phyloP scores from a whole-genome alignment of 306 rosid species.

The Dalbergia cochinchinensis region DNA sequence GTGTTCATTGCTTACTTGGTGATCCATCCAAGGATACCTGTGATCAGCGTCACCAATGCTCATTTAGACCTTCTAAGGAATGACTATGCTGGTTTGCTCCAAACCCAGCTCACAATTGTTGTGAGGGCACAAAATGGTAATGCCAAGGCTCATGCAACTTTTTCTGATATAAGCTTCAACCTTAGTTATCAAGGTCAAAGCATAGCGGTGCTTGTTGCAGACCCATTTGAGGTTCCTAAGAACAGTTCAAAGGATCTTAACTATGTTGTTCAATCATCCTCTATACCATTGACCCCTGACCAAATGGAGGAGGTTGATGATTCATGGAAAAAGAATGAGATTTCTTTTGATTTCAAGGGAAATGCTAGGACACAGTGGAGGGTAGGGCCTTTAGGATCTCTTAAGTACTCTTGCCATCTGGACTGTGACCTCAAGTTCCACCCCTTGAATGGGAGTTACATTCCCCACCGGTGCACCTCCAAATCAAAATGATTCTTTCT shows the following conservation, averaged over 20 bases:
- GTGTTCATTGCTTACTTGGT: constrained; percentile 68
- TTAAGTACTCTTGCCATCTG: constrained; percentile 62
- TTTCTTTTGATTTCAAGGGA: constrained; percentile 68
- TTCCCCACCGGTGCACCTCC: constrained; percentile 64
- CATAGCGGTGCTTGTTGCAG: constrained; percentile 66
- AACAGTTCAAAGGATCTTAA: constrained; percentile 53
- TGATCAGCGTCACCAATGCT: constrained; percentile 59
- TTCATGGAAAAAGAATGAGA: constrained; percentile 62
- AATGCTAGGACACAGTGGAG: constrained; percentile 68
- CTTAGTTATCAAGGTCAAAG: constrained; percentile 58
- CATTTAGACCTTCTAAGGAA: constrained; percentile 58
- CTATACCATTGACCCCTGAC: constrained; percentile 62
- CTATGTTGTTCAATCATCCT: constrained; percentile 59
- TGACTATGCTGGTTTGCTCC: constrained; percentile 64
- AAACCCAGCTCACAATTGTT: constrained; percentile 58
- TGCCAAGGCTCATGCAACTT: constrained; percentile 74
- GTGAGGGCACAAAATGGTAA: constrained; percentile 80
- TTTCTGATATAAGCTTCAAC: constrained; percentile 59
- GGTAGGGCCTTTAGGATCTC: constrained; percentile 68
- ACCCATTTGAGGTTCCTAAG: constrained; percentile 64
- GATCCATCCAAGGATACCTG: constrained; percentile 79
- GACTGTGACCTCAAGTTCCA: constrained; percentile 71
- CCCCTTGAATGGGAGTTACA: constrained; percentile 64
- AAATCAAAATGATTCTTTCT: constrained; percentile 59
- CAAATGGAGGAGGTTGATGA: constrained; percentile 60